Base-by-base conservation (phyloP, 2,329 filamentous ascomycete species). In the Balansia obtecta region DNA sequence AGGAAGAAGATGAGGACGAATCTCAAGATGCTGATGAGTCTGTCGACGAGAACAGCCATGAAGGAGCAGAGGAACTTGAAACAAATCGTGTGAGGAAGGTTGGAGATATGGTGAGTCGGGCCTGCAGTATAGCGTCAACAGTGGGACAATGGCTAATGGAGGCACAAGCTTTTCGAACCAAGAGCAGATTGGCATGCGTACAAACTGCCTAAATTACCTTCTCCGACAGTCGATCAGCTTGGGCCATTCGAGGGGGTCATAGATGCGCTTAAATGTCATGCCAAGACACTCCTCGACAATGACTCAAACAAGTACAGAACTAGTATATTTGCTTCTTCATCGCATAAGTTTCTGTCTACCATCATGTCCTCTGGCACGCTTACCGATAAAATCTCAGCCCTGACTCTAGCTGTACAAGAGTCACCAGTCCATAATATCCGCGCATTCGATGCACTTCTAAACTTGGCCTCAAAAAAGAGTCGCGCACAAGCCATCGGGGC, bases 321-420 rank as follows among this genome's bases (percentile, higher is more conserved):
- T 27, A 83, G 88, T 57, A 72, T 86, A 50, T 81, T 86, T 7
- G 81, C 87, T 47, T 88, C 88, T 27, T 93, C 91, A 2, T 91
- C 90, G 40, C 86, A 94, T 68, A 95, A 90, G 65, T 98, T 98
- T 73, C 83, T 97, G 74, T 88, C 90, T 1, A 95, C 89, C 16
- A 96, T 98, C 65, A 96, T 97, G 87, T 75, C 88, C 10, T 94
- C 90, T 1, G 93, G 93, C 73, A 98, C 94, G 10, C 79, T 97
- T 58, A 94, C 89, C 50, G 93, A 98, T 66, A 97, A 96, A 66
- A 85, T 97, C 42, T 98, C 93, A 2, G 94, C 93, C 3, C 73
- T 98, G 61, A 98, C 93, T 4, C 74, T 98, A 58, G 86, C 93
- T 50, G 83, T 96, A 12, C 94, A 98, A 70, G 93, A 98, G 67